phyloP scores from a whole-genome alignment of 768 basidiomycete genomes.

The Rhodotorula sphaerocarpa region DNA sequence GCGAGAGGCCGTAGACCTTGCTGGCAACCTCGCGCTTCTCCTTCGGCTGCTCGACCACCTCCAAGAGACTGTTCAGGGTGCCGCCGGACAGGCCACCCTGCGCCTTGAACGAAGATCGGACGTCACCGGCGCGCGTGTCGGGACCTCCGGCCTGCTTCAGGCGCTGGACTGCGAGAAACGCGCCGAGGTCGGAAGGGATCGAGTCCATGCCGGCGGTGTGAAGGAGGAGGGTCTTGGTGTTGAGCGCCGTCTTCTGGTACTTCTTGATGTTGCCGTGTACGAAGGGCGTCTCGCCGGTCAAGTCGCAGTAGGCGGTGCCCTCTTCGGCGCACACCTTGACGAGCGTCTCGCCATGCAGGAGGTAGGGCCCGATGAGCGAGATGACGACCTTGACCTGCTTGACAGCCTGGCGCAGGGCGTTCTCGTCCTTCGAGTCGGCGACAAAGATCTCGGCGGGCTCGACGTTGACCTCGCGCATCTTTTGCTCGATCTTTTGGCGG shows the following conservation, averaged over 20 bases:
- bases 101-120: slow-evolving; percentile 52
- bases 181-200: slow-evolving; percentile 62
- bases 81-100: slow-evolving; percentile 59
- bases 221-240: slow-evolving; percentile 65
- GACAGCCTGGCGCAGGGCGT: slow-evolving; percentile 54
- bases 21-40: slow-evolving; percentile 41
- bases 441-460: slow-evolving; percentile 48
- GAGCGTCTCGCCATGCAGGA: slow-evolving; percentile 62
- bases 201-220: slow-evolving; percentile 61
- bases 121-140: slow-evolving; percentile 45
- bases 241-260: slow-evolving; percentile 62
- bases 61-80: slow-evolving; percentile 48
- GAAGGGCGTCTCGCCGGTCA: slow-evolving; percentile 64
- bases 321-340: slow-evolving; percentile 68
- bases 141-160: slow-evolving; percentile 49
- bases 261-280: slow-evolving; percentile 55
- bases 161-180: slow-evolving; percentile 61
- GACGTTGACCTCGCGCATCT: slow-evolving; percentile 51
- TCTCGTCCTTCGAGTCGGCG: slow-evolving; percentile 54
- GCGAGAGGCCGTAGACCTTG: slow-evolving; percentile 48
- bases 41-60: slow-evolving; percentile 42
- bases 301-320: slow-evolving; percentile 76
- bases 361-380: slow-evolving; percentile 63
- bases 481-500: slow-evolving; percentile 52
- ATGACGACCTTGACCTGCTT: slow-evolving; percentile 60